Evolutionary conservation across 805 yeast genomes (phyloP).

Genomic region (Kodamaea sagamina): DNA sequence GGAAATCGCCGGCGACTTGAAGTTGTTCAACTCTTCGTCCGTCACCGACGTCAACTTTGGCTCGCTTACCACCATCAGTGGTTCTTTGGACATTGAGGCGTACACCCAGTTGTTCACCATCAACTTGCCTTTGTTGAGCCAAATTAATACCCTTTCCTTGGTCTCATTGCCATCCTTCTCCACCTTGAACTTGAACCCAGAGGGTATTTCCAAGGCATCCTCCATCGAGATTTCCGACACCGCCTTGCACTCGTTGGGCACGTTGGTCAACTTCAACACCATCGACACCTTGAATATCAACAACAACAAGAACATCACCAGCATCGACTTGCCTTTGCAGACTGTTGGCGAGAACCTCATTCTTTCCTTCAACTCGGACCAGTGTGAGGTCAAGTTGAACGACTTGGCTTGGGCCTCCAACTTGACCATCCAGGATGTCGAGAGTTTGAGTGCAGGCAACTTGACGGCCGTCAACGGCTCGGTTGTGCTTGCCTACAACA

Average conservation of each 20-base stretch:
- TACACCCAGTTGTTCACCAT: conserved; percentile 41
- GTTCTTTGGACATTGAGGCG: conserved; percentile 37
- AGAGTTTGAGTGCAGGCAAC: conserved; percentile 30
- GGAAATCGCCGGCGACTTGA: conserved; percentile 29
- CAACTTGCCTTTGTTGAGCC: conserved; percentile 35
- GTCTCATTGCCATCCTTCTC: conserved; percentile 46
- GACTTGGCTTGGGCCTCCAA: conserved; percentile 44
- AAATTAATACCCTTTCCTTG: conserved; percentile 34
- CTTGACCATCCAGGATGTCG: conserved; percentile 45
- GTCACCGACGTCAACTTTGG: conserved; percentile 34
- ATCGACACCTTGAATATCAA: conserved; percentile 40
- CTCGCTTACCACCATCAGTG: conserved; percentile 33
- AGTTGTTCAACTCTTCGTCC: conserved; percentile 42
- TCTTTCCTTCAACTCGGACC: conserved; percentile 43
- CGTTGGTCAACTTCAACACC: conserved; percentile 32
- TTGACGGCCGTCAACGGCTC: conserved; percentile 45
- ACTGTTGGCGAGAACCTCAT: conserved; percentile 37
- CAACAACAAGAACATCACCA: conserved; percentile 45
- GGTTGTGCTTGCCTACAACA: conserved; percentile 41
- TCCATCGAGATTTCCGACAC: conserved; percentile 43
- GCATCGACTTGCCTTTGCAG: conserved; percentile 36
- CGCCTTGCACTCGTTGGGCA: conserved; percentile 39
- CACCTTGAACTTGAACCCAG: conserved; percentile 32
- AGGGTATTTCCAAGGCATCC: conserved; percentile 36
- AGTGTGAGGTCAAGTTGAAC: conserved; percentile 35